Base-by-base conservation (phyloP, 2,329 filamentous ascomycete species). In the Aspergillus caelatus region DNA sequence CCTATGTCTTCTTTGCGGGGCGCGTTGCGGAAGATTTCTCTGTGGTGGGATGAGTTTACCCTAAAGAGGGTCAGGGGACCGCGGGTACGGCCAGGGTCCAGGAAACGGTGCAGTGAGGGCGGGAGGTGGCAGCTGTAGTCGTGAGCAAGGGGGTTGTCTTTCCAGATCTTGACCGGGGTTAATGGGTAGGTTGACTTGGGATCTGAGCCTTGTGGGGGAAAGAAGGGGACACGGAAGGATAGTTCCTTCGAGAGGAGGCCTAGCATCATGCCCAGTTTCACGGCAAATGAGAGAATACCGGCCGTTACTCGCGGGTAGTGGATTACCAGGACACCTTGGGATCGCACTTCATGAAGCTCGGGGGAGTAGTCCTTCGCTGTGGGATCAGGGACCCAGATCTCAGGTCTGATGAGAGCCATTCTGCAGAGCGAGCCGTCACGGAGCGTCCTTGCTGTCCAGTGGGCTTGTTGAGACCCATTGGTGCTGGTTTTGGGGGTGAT, bases 321-420 rank as follows among this genome's bases (percentile, higher is more conserved):
- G 19, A 88, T 77, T 9, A 86, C 68, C 48, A 89, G 70, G 61
- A 84, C 84, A 1, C 86, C 86, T 7, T 81, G 77, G 26, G 82
- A 85, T 48, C 79, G 77, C 8, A 85, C 78, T 69, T 81, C 84
- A 41, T 83, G 80, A 3, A 78, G 74, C 3, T 79, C 72, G 16
- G 75, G 65, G 8, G 76, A 73, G 67, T 85, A 86, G 4, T 74
- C 76, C 9, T 72, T 70, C 0, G 77, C 75, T 19, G 75, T 74
- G 0, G 80, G 78, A 67, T 86, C 83, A 0, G 86, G 85, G 16
- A 88, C 68, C 86, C 86, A 89, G n/a, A 89, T 78, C 68, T 88
- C 83, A 0, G 85, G 83, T 62, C 82, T 84, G 57, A 97, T 83
- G 54, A 88, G 89, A 9, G 92, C 89, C 58, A 98, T 83, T 48